Conservation (phyloP, 2,329 filamentous ascomycete species). For the Fusarium sp. region DNA sequence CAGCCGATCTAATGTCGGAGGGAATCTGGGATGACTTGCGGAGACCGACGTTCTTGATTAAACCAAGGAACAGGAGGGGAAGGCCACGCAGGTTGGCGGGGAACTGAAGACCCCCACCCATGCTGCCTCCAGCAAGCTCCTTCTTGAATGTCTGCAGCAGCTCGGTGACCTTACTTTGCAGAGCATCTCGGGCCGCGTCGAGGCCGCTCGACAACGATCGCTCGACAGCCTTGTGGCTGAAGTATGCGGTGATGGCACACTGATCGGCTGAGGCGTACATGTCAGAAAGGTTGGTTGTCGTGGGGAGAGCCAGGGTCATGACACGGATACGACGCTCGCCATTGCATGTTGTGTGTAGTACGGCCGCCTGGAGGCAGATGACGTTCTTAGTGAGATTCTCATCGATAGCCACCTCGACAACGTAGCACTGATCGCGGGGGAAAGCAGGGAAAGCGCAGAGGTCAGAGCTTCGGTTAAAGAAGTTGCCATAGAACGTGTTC, state of each 20-base stretch:
- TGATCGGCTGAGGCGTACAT: slow-evolving; percentile 96
- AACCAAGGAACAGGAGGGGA: slow-evolving; percentile 88
- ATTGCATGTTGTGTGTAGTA: slow-evolving; percentile 97
- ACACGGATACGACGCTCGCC: slow-evolving; percentile 95
- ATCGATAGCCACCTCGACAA: slow-evolving; percentile 97
- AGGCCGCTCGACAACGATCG: slow-evolving; percentile 85
- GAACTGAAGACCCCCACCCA: slow-evolving; percentile 94
- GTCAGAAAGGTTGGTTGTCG: slow-evolving; percentile 89
- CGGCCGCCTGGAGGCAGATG: slow-evolving; percentile 91
- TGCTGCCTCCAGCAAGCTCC: slow-evolving; percentile 93
- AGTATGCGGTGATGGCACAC: slow-evolving; percentile 91
- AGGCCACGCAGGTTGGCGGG: slow-evolving; percentile 90
- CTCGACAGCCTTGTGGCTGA: slow-evolving; percentile 97
- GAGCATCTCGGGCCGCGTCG: slow-evolving; percentile 88
- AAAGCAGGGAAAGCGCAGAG: slow-evolving; percentile 98
- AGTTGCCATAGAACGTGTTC: slow-evolving; percentile 99
- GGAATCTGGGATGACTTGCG: slow-evolving; percentile 94
- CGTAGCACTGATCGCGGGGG: slow-evolving; percentile 95
- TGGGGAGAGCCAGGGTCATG: slow-evolving; percentile 91
- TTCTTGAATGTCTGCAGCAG: slow-evolving; percentile 96
- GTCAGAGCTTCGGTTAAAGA: slow-evolving; percentile 98
- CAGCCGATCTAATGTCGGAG: slow-evolving; percentile 91
- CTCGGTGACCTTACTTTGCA: slow-evolving; percentile 92
- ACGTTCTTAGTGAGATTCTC: slow-evolving; percentile 92
- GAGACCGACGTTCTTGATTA: slow-evolving; percentile 96